Percentiles rank a stretch among this genome's conserved stretches.
These are phyloP conservation scores for Pelargonium australe DNA, from an alignment of 441 rosid species.

Conservation along the genomic window DNA sequence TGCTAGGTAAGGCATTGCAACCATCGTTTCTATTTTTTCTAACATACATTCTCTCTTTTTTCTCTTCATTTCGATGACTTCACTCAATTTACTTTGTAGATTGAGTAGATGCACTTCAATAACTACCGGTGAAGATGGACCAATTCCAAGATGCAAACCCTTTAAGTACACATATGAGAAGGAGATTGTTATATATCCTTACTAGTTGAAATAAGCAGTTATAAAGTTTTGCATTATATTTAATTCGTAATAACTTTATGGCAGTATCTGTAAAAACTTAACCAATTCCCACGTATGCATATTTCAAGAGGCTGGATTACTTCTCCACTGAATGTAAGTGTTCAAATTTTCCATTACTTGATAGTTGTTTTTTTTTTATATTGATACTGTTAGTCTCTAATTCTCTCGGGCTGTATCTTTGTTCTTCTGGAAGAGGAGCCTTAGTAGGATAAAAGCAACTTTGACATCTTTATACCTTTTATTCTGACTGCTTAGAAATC, in stretches of 20 bases:
- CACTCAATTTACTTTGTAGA: conserved; percentile 31
- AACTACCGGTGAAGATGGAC: conserved; percentile 89
- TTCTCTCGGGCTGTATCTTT: too few relatives aligned
- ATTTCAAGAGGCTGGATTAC: conserved; percentile 93
- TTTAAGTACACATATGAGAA: conserved; percentile 87
- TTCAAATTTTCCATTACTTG: conserved; percentile 9
- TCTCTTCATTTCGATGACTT: conserved; percentile 7
- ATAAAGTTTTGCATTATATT: not conserved
- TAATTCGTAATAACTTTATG: conserved; percentile 1
- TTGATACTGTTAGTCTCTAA: too few relatives aligned
- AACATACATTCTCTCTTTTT: not conserved
- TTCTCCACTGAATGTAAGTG: conserved; percentile 81
- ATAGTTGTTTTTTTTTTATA: not conserved
- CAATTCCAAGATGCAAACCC: conserved; percentile 92
- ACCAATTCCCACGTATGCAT: conserved; percentile 74
- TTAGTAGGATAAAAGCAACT: too few relatives aligned
- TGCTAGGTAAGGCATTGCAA: conserved; percentile 49
- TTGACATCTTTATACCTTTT: too few relatives aligned
- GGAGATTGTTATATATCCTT: conserved; percentile 97
- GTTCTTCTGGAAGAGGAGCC: too few relatives aligned
- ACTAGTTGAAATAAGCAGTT: conserved; percentile 10
- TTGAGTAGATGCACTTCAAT: conserved; percentile 72
- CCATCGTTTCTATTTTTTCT: conserved; percentile 2
- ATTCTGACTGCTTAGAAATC: too few relatives aligned
- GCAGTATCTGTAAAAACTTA: conserved; percentile 39